Percentiles rank a stretch among this genome's conserved stretches.
Evolutionary conservation across 2,329 filamentous ascomycete species (phyloP).

Genomic region (Pyrenochaeta sp.): DNA sequence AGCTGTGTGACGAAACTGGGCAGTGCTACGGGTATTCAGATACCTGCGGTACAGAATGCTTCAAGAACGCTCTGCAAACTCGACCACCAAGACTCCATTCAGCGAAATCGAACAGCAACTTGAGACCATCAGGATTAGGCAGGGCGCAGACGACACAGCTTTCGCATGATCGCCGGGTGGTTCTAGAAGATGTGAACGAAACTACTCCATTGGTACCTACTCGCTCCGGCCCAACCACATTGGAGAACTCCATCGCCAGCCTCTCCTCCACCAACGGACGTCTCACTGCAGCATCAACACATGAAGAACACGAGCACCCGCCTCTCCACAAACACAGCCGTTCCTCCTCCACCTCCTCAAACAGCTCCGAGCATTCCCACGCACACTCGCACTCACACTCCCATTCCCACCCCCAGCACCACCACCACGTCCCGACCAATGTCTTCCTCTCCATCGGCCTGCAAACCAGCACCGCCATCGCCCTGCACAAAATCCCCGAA

Average conservation of each 20-base stretch:
- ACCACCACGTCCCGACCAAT: constrained; percentile 95
- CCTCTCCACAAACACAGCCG: constrained; percentile 22
- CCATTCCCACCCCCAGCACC: constrained; percentile 64
- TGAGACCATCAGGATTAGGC: constrained; percentile 25
- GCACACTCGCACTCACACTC: constrained; percentile 5
- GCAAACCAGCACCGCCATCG: constrained; percentile 93
- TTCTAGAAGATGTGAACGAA: constrained; percentile 40
- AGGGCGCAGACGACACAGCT: constrained; percentile 33
- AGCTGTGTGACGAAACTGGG: constrained; percentile 63
- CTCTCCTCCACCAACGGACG: constrained; percentile 20
- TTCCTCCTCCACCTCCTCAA: constrained; percentile 18
- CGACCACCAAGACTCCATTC: constrained; percentile 38
- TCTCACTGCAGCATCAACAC: constrained; percentile 7
- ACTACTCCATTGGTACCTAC: constrained; percentile 28
- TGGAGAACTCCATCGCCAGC: constrained; percentile 29
- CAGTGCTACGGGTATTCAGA: constrained; percentile 69
- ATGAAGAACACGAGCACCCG: constrained; percentile 7
- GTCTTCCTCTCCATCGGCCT: constrained; percentile 94
- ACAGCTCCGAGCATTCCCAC: constrained; percentile 26
- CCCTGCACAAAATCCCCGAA: constrained; percentile 93
- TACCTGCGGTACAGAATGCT: constrained; percentile 67
- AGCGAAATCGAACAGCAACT: constrained; percentile 26
- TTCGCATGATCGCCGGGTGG: constrained; percentile 37
- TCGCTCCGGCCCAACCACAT: constrained; percentile 30
- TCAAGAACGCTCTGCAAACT: constrained; percentile 56